Evolutionary conservation across 2,329 filamentous ascomycete genomes (phyloP), one percentile per base, ranked within the genome.

Genomic region (Furcasterigmium sp.): DNA sequence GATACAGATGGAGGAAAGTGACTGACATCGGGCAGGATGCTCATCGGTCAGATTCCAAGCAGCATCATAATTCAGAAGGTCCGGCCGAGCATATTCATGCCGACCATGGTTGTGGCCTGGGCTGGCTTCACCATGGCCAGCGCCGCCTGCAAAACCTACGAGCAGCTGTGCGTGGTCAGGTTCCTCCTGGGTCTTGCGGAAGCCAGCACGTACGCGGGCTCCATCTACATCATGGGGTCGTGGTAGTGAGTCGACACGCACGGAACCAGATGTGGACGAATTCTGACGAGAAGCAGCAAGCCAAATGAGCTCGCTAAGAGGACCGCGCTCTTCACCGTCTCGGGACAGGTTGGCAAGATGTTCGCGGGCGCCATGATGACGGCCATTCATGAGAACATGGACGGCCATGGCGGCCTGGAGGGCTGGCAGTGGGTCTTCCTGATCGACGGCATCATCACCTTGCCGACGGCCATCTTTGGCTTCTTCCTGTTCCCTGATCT

Each of bases 321-420:
- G 2, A 76, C 70, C 5, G 79, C 76, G 29, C 75, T 85, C 41
- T 85, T 84, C 52, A 81, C 76, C 2, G 69, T 75, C 0, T 78
- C 75, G 11, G 79, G 78, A 1, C 65, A 81, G 2, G 75, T 74
- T 0, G 80, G 79, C 0, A 79, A 72, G 0, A 75, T 81, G 69
- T 78, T 81, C 40, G 70, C 70, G 3, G 78, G 78, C 0, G 75
- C 78, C 39, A 70, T 81, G 48, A 76, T 79, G 54, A 72, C 72
- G 0, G 73, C 70, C 3, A 58, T 59, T 20, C 49, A 56, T 42
- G 51, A 62, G 26, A 64, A 61, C 5, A 53, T 59, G 45, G 52
- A 72, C 19, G 72, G 74, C 0, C 54, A 66, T 10, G 54, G 53
- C 8, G 67, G 70, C 0, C 54, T 77, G 1, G 57, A 61, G 1